Evolutionary conservation across 305 asterid genomes (phyloP).

Genomic region (Ilex paraguariensis): DNA sequence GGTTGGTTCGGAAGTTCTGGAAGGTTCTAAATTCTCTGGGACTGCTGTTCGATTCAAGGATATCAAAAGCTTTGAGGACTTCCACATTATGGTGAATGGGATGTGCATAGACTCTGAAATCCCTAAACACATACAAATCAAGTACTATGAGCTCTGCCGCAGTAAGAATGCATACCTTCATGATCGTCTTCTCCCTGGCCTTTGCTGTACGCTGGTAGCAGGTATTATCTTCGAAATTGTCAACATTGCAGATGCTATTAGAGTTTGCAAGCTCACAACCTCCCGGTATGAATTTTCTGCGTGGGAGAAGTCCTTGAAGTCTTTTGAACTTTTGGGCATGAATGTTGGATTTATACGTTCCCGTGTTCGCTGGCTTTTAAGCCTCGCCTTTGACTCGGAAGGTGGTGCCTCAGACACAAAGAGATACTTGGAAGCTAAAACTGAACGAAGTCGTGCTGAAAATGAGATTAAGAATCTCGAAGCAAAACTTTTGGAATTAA

Average conservation of each 20-base stretch:
- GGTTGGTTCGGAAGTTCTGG: conserved; percentile 83
- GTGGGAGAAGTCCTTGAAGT: conserved; percentile 87
- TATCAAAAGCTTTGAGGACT: conserved; percentile 56
- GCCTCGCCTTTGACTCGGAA: conserved; percentile 61
- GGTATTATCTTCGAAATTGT: conserved; percentile 70
- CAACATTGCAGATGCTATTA: conserved; percentile 51
- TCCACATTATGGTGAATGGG: conserved; percentile 68
- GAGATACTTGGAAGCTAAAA: conserved; percentile 53
- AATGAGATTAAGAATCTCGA: conserved; percentile 54
- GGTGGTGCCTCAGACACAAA: conserved; percentile 50
- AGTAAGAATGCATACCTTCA: conserved; percentile 66
- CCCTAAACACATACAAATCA: conserved; percentile 49
- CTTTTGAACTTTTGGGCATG: conserved; percentile 83
- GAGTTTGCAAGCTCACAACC: conserved; percentile 53
- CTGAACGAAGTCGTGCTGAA: conserved; percentile 32
- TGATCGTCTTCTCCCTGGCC: conserved; percentile 62
- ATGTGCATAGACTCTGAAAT: conserved; percentile 73
- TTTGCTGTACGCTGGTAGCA: conserved; percentile 63
- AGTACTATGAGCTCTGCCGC: conserved; percentile 74
- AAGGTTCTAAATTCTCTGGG: conserved; percentile 46
- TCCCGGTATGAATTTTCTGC: conserved; percentile 62
- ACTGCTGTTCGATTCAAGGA: conserved; percentile 45
- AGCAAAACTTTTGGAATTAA: conserved; percentile 57
- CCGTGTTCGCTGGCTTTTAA: conserved; percentile 45
- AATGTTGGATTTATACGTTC: conserved; percentile 61